Percentiles rank a stretch among this genome's conserved stretches.
phyloP scores from a whole-genome alignment of 768 basidiomycete species.

The Asterophora parasitica region DNA sequence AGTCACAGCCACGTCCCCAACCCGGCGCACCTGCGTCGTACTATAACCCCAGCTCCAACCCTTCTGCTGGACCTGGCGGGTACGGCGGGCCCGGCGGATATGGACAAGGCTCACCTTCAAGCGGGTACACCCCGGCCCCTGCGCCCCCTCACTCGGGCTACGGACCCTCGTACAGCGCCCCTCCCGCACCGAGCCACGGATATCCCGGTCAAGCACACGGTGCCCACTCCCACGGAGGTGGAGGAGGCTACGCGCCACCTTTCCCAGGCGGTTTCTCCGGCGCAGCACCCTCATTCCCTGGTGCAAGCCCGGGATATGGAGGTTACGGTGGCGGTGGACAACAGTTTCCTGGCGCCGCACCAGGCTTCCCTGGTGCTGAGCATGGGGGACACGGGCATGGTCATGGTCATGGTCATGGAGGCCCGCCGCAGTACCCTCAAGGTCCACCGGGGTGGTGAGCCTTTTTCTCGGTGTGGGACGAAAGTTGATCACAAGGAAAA shows the following conservation, averaged over 20 bases:
- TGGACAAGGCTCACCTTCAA: too few relatives aligned
- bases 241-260: constrained; percentile 10
- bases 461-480: background rate
- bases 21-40: constrained; percentile 21
- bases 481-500: too few relatives aligned
- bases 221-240: too few relatives aligned
- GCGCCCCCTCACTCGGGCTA: constrained; percentile 22
- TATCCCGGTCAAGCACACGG: too few relatives aligned
- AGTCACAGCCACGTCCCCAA: background rate
- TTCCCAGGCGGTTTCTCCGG: constrained; percentile 28
- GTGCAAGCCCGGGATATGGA: constrained; percentile 12
- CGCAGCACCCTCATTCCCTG: constrained; percentile 19
- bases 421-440: constrained; percentile 7
- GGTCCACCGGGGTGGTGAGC: constrained; percentile 1
- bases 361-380: constrained; percentile 29
- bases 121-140: constrained; percentile 18
- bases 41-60: constrained; percentile 17
- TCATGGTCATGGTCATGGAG: background rate
- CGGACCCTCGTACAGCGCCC: constrained; percentile 25
- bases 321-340: constrained; percentile 5
- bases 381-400: constrained; percentile 1
- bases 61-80: background rate
- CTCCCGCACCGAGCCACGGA: constrained; percentile 6
- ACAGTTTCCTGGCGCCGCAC: constrained; percentile 24
- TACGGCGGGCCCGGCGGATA: constrained; percentile 5